A percentile compares a stretch with the other conserved stretches of the same genome.
These are phyloP conservation scores for Talaromyces albobiverticillius DNA, from an alignment of 2,329 filamentous ascomycete species.

Conservation along the genomic window DNA sequence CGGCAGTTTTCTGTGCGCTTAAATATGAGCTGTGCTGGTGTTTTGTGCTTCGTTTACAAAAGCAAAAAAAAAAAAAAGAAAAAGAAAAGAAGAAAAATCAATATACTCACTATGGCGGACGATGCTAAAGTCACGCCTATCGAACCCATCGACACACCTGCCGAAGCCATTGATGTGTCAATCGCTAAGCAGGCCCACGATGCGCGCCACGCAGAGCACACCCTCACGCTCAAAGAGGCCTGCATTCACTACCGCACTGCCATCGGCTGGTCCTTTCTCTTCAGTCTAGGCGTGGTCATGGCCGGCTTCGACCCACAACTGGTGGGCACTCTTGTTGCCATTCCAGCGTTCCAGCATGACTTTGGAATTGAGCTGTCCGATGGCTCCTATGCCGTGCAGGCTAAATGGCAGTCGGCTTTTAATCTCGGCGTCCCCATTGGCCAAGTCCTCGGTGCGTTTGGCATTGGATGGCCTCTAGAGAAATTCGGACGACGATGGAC, in stretches of 20 bases:
- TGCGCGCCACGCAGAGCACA: too few relatives aligned
- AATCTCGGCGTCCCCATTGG: constrained; percentile 58
- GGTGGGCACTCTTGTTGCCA: constrained; percentile 49
- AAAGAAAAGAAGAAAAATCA: too few relatives aligned
- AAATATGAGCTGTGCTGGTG: too few relatives aligned
- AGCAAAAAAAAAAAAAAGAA: too few relatives aligned
- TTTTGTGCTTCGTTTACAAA: too few relatives aligned
- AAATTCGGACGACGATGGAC: constrained; percentile 40
- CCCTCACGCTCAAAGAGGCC: constrained; percentile 17
- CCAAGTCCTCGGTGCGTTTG: constrained; percentile 63
- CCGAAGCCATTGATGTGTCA: too few relatives aligned
- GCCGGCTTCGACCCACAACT: constrained; percentile 54
- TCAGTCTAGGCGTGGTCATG: constrained; percentile 50
- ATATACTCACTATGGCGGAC: too few relatives aligned
- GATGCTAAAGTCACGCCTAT: too few relatives aligned
- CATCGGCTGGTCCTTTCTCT: constrained; percentile 34
- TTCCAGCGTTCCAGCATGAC: constrained; percentile 43
- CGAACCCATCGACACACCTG: too few relatives aligned
- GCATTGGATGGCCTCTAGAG: constrained; percentile 66
- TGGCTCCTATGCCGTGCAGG: constrained; percentile 44
- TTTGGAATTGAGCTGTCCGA: constrained; percentile 17
- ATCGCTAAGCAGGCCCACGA: too few relatives aligned
- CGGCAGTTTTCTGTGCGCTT: too few relatives aligned
- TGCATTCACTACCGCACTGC: constrained; percentile 21
- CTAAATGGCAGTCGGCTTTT: constrained; percentile 53